phyloP scores from a whole-genome alignment of 805 yeast genomes.

The Zygoascus ofunaensis region DNA sequence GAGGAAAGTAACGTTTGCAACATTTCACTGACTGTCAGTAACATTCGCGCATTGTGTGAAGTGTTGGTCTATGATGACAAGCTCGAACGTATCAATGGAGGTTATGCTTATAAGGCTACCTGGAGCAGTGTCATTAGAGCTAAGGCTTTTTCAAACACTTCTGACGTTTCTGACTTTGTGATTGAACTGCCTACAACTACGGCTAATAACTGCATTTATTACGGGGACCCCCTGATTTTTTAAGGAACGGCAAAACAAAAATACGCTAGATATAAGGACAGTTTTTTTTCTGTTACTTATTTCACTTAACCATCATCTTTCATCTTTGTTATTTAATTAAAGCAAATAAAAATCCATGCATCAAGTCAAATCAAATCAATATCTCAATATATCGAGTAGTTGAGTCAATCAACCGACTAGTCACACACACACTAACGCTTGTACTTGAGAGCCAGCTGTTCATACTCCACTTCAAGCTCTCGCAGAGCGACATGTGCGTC shows the following conservation, averaged over 20 bases:
- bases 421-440: conserved; percentile 13
- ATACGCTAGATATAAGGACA: no score
- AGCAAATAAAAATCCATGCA: no score
- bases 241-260: conserved; percentile 6
- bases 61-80: conserved; percentile 83
- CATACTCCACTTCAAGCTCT: conserved; percentile 29
- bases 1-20: conserved; percentile 63
- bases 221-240: conserved; percentile 26
- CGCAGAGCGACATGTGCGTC: conserved; percentile 52
- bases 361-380: no score
- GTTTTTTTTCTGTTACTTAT: no score
- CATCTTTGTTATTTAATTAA: no score
- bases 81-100: conserved; percentile 54
- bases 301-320: no score
- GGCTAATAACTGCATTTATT: conserved; percentile 24
- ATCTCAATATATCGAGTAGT: no score
- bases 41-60: conserved; percentile 76
- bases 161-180: neutral
- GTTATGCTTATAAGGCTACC: conserved; percentile 65
- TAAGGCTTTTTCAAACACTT: conserved; percentile 33
- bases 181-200: conserved; percentile 19
- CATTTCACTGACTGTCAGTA: conserved; percentile 64
- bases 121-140: conserved; percentile 73
- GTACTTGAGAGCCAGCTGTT: conserved; percentile 15
- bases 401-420: neutral